Percentiles rank a stretch among this genome's conserved stretches.
Evolutionary conservation across 2,329 filamentous ascomycete genomes (phyloP).

Genomic region (Alternaria burnsii): DNA sequence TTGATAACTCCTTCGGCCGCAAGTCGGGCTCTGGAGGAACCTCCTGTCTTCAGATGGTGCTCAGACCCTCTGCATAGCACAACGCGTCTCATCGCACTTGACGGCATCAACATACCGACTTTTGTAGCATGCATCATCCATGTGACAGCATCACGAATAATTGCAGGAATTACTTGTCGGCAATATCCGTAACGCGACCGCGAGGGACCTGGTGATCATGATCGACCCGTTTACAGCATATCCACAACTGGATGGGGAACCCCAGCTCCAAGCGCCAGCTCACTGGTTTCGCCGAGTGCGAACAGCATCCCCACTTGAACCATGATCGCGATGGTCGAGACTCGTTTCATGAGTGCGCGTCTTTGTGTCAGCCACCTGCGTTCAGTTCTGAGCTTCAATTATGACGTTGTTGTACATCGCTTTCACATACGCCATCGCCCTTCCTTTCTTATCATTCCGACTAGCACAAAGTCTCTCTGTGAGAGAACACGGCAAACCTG

Average conservation of each 20-base stretch:
- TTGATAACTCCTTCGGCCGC: neutral
- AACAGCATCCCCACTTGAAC: constrained; percentile 6
- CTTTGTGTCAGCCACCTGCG: neutral
- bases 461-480: constrained; percentile 44
- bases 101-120: neutral
- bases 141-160: constrained; percentile 2
- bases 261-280: constrained; percentile 21
- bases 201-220: constrained; percentile 26
- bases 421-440: constrained; percentile 42
- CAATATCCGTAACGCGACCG: constrained; percentile 9
- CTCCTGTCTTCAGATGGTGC: neutral
- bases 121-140: constrained; percentile 8
- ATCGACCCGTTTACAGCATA: constrained; percentile 28
- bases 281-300: constrained; percentile 8
- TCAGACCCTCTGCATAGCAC: constrained; percentile 1
- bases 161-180: neutral
- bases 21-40: neutral
- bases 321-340: constrained; percentile 7
- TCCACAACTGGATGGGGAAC: constrained; percentile 20
- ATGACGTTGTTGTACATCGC: constrained; percentile 3
- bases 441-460: constrained; percentile 1
- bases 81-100: neutral
- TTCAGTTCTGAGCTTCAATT: neutral
- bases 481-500: constrained; percentile 33
- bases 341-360: constrained; percentile 2